These are phyloP conservation scores for Calonectria pteridis DNA, from an alignment of 2,329 filamentous ascomycete genomes.

Conservation along the genomic window DNA sequence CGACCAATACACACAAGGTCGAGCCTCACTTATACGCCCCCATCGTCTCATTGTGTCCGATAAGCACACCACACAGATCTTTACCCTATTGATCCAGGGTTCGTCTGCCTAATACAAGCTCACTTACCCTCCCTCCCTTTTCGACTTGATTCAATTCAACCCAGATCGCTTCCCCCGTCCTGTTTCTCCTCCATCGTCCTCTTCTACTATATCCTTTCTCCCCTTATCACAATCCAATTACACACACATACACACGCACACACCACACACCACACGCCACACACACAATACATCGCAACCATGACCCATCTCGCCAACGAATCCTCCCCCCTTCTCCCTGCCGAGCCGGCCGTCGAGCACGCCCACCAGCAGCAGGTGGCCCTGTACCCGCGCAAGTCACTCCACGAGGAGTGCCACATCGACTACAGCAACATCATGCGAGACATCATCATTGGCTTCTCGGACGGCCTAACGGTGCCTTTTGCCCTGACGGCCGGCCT, in stretches of 20 bases:
- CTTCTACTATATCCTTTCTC: not conserved
- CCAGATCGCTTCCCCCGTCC: no score
- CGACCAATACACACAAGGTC: conserved; percentile 1
- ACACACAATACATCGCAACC: not conserved
- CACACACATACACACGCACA: not conserved
- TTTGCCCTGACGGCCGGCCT: conserved; percentile 84
- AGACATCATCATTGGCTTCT: conserved; percentile 81
- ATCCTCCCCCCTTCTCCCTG: conserved; percentile 48
- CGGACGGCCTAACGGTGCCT: conserved; percentile 83
- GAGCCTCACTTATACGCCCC: conserved; percentile 6
- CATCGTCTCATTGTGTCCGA: conserved; percentile 11
- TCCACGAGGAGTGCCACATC: conserved; percentile 44
- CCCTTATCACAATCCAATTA: not conserved
- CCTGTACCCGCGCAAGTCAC: conserved; percentile 39
- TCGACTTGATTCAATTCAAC: not conserved
- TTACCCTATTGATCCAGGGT: not conserved
- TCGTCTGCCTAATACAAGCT: not conserved
- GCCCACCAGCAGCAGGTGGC: conserved; percentile 39
- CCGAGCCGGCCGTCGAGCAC: conserved; percentile 48
- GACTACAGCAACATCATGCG: conserved; percentile 62
- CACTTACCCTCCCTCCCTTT: not conserved
- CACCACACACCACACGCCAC: not conserved
- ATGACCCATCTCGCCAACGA: conserved; percentile 47
- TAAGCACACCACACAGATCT: conserved; percentile 12
- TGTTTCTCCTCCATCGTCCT: not conserved